Evolutionary conservation across 768 basidiomycete species (phyloP).

Genomic region (Naganishia friedmannii): DNA sequence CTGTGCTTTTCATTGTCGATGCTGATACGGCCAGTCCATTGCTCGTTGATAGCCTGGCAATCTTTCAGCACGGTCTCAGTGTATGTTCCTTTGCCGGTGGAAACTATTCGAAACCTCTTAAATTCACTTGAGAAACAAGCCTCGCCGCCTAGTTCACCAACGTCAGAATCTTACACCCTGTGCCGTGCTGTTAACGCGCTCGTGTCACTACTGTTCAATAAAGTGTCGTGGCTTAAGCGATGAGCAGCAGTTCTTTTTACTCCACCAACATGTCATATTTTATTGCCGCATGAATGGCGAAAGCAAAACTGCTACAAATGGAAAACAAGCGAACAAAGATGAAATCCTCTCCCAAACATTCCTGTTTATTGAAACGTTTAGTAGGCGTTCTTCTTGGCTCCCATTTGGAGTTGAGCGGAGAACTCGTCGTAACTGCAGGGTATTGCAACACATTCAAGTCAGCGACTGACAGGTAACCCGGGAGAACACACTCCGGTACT

Average conservation of each 20-base stretch:
- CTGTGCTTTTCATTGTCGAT: no score
- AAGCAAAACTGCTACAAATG: conserved; percentile 13
- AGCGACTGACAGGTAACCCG: conserved; percentile 9
- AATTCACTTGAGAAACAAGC: no score
- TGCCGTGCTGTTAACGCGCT: no score
- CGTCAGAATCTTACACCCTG: no score
- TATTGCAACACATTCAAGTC: not conserved
- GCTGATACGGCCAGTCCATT: no score
- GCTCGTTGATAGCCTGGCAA: no score
- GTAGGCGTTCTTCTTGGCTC: conserved; percentile 67
- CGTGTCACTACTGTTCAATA: no score
- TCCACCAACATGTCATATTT: conserved; percentile 18
- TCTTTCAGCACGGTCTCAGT: no score
- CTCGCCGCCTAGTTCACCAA: no score
- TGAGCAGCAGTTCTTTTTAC: not conserved
- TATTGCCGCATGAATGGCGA: conserved; percentile 10
- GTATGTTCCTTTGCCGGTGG: no score
- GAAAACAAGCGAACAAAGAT: not conserved
- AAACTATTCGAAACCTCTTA: no score
- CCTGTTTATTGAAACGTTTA: conserved; percentile 31
- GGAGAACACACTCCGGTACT: not conserved
- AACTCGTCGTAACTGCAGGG: conserved; percentile 73
- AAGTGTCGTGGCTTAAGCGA: not conserved
- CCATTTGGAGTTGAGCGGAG: conserved; percentile 83
- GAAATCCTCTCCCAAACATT: not conserved